phyloP scores from a whole-genome alignment of 768 basidiomycete genomes.

The Filobasidium floriforme region DNA sequence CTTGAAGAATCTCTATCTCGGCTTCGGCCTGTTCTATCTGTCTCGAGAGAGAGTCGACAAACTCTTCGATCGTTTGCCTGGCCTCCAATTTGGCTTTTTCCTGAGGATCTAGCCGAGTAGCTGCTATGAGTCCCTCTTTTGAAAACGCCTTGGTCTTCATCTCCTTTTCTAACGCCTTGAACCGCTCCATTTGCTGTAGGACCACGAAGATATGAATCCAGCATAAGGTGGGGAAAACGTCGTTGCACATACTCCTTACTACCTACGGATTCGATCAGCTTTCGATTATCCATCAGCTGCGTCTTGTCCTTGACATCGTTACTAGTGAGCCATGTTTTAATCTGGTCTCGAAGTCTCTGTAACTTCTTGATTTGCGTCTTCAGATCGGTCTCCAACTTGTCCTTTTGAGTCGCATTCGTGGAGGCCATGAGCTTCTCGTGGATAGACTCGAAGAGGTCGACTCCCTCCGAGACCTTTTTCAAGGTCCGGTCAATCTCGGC shows the following conservation, averaged over 20 bases:
- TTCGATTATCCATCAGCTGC: conserved; percentile 80
- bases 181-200: conserved; percentile 98
- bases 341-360: conserved; percentile 73
- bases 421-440: conserved; percentile 97
- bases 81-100: conserved; percentile 93
- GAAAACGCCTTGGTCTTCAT: conserved; percentile 99
- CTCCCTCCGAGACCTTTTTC: conserved; percentile 93
- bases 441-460: conserved; percentile 57
- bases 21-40: conserved; percentile 93
- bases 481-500: conserved; percentile 98
- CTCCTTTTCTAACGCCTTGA: conserved; percentile 99
- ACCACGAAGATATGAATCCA: conserved; percentile 18
- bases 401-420: conserved; percentile 94
- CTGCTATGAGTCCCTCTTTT: conserved; percentile 92
- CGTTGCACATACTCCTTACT: neutral
- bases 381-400: conserved; percentile 90
- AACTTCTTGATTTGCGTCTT: conserved; percentile 98
- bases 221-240: conserved; percentile 2
- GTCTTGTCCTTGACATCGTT: conserved; percentile 99
- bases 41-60: conserved; percentile 83
- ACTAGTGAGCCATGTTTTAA: conserved; percentile 92
- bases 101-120: conserved; percentile 88
- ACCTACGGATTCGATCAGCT: conserved; percentile 87
- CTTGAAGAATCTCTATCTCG: conserved; percentile 79
- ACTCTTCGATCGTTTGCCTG: conserved; percentile 68